phyloP scores from a whole-genome alignment of 495 filamentous ascomycete species.

The Daldinia loculata region DNA sequence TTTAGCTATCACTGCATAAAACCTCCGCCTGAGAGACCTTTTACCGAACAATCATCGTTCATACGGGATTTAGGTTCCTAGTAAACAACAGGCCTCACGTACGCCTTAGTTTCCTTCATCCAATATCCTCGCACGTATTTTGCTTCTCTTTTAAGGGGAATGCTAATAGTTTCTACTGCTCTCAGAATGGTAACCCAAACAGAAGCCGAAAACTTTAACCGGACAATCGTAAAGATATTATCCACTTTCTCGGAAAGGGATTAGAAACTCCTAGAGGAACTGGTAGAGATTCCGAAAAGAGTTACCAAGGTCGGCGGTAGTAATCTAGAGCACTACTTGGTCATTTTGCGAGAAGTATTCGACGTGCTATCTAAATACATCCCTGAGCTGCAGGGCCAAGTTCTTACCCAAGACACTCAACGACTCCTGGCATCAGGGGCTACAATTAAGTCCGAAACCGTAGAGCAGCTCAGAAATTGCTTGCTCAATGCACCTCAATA shows the following conservation, averaged over 20 bases:
- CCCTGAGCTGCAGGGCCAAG: background rate
- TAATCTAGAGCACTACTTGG: background rate
- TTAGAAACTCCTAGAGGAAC: conserved; percentile 1
- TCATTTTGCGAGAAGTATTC: background rate
- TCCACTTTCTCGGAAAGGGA: too few species aligned
- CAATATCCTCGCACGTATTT: background rate
- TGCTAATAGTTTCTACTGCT: background rate
- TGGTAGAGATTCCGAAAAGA: background rate
- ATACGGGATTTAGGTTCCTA: too few species aligned
- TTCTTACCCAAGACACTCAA: background rate
- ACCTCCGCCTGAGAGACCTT: too few species aligned
- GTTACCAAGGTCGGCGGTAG: too few species aligned
- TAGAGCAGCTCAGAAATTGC: background rate
- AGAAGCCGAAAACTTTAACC: background rate
- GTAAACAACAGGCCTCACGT: too few species aligned
- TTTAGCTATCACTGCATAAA: too few species aligned
- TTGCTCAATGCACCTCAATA: background rate
- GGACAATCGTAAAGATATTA: background rate
- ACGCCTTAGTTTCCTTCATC: background rate
- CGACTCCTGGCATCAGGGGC: background rate
- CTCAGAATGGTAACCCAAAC: background rate
- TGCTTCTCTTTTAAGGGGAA: background rate
- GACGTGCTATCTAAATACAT: background rate
- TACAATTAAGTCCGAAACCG: background rate
- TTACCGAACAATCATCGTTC: too few species aligned